Evolutionary conservation across 306 rosid species (phyloP).

Genomic region (Cicer chorassanicum): DNA sequence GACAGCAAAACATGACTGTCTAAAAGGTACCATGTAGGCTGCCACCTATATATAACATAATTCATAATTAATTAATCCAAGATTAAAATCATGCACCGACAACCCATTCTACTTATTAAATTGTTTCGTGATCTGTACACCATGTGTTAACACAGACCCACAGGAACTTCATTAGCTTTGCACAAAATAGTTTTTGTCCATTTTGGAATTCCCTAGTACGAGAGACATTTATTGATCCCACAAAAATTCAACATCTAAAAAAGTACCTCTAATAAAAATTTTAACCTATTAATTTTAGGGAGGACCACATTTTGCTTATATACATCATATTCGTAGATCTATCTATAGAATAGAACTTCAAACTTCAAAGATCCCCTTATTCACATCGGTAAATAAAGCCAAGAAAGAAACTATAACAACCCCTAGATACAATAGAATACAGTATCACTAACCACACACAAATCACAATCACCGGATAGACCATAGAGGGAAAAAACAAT

Average conservation of each 20-base stretch:
- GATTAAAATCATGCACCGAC: constrained; percentile 29
- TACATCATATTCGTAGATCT: constrained; percentile 34
- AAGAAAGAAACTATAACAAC: constrained; percentile 8
- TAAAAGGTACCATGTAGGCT: constrained; percentile 4
- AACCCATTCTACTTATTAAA: constrained; percentile 20
- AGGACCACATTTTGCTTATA: constrained; percentile 27
- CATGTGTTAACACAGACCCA: constrained; percentile 5
- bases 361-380: constrained; percentile 27
- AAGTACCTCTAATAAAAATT: constrained; percentile 2
- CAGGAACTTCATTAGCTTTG: constrained; percentile 11
- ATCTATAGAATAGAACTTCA: background rate
- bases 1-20: constrained; percentile 24
- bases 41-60: constrained; percentile 20
- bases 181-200: constrained; percentile 24
- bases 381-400: background rate
- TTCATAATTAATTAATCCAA: background rate
- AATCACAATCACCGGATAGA: background rate
- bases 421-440: background rate
- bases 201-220: constrained; percentile 9
- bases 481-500: background rate
- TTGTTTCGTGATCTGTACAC: background rate
- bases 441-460: constrained; percentile 15
- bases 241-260: constrained; percentile 16
- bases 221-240: background rate
- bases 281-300: background rate